Percentiles rank a stretch among this genome's conserved stretches.
Conservation (phyloP, 1,139 yeast genomes). For the Geotrichum histeridarum region DNA sequence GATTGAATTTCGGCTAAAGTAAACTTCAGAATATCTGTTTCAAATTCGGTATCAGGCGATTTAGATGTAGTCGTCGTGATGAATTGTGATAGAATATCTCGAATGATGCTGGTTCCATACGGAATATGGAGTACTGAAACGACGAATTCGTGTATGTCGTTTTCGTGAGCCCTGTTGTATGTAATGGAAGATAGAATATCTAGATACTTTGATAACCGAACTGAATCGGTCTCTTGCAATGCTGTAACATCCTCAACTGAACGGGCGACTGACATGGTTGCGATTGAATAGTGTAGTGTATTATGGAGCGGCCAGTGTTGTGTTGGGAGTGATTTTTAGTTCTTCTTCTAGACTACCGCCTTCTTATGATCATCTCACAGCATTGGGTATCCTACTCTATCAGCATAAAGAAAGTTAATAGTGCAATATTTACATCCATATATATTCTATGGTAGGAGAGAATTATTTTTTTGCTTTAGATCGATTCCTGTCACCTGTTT, state of each 20-base stretch:
- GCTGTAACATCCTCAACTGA: constrained; percentile 11
- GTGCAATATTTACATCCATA: no score
- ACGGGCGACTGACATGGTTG: constrained; percentile 12
- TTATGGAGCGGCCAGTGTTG: neutral
- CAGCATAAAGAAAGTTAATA: no score
- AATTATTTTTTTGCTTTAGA: no score
- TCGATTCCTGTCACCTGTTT: no score
- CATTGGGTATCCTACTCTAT: no score
- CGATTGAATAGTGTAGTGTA: neutral
- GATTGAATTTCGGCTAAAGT: constrained; percentile 24
- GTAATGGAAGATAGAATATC: constrained; percentile 1
- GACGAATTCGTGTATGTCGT: constrained; percentile 9
- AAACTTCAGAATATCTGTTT: constrained; percentile 19
- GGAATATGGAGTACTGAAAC: constrained; percentile 15
- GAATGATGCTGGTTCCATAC: constrained; percentile 17
- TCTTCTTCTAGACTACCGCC: no score
- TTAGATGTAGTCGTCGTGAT: neutral
- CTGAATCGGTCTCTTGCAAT: constrained; percentile 12
- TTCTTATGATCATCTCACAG: no score
- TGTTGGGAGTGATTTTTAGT: neutral
- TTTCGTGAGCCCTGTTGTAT: neutral
- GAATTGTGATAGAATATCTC: constrained; percentile 11
- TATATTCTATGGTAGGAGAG: no score
- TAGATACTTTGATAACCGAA: constrained; percentile 4
- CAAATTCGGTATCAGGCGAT: constrained; percentile 6